phyloP scores from a whole-genome alignment of 441 rosid species.

The Populus tomentosa region DNA sequence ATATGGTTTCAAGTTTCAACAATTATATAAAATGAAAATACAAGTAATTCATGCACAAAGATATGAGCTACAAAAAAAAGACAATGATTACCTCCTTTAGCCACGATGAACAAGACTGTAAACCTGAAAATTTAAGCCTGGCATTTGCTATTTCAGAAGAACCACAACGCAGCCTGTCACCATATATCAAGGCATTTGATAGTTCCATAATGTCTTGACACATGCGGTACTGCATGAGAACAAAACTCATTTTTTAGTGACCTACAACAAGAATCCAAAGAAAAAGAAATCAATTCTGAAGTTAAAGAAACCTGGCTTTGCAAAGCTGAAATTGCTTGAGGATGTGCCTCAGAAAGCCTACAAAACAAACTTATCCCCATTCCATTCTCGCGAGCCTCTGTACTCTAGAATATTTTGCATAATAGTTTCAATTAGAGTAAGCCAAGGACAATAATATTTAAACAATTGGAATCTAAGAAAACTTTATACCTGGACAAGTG shows the following conservation, averaged over 20 bases:
- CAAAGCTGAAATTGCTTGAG: constrained; percentile 91
- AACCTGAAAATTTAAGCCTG: constrained; percentile 50
- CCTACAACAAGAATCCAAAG: constrained; percentile 13
- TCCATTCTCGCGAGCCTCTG: constrained; percentile 95
- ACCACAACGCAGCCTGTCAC: constrained; percentile 84
- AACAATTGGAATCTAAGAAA: constrained; percentile 11
- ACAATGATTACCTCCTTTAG: constrained; percentile 53
- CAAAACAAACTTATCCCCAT: constrained; percentile 95
- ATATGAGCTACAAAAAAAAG: neutral
- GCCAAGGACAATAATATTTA: constrained; percentile 11
- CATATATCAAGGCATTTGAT: constrained; percentile 90
- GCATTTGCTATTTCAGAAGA: constrained; percentile 81
- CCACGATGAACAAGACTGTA: constrained; percentile 52
- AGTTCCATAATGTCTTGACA: constrained; percentile 90
- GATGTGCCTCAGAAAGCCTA: constrained; percentile 97
- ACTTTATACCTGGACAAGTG: constrained; percentile 74
- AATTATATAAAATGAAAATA: neutral
- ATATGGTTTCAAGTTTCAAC: neutral
- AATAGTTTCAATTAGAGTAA: constrained; percentile 17
- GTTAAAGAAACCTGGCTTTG: constrained; percentile 78
- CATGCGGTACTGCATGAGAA: constrained; percentile 84
- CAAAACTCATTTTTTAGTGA: constrained; percentile 19
- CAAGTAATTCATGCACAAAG: neutral
- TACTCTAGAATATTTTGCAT: constrained; percentile 49
- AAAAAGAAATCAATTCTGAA: constrained; percentile 15